Conservation (phyloP, 495 filamentous ascomycete species). For the Aspergillus incahuasiensis region DNA sequence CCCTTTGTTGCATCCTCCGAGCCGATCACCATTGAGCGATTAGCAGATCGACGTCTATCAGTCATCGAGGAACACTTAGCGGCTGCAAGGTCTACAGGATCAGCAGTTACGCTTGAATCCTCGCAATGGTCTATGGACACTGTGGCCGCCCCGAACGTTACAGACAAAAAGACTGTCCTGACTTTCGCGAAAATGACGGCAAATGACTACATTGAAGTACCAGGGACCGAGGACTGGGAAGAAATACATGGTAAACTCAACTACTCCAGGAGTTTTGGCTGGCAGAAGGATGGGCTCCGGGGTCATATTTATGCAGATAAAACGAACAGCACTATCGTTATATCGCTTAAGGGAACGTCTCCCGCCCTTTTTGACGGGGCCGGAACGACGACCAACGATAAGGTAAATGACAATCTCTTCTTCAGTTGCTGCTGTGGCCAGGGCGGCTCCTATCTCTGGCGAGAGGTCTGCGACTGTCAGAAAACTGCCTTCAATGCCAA, state of each 20-base stretch:
- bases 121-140: slow-evolving; percentile 83
- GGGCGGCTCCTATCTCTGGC: slow-evolving; percentile 81
- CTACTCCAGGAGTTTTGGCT: slow-evolving; percentile 78
- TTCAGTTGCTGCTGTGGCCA: slow-evolving; percentile 97
- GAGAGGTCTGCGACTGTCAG: slow-evolving; percentile 87
- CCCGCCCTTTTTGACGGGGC: slow-evolving; percentile 90
- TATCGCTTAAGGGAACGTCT: slow-evolving; percentile 88
- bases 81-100: slow-evolving; percentile 58
- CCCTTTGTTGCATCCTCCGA: slow-evolving; percentile 53
- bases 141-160: slow-evolving; percentile 71
- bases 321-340: slow-evolving; percentile 78
- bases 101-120: slow-evolving; percentile 52
- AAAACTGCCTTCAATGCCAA: slow-evolving; percentile 82
- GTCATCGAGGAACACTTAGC: slow-evolving; percentile 73
- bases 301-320: slow-evolving; percentile 90
- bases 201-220: slow-evolving; percentile 77
- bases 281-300: slow-evolving; percentile 81
- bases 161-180: slow-evolving; percentile 79
- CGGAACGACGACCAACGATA: slow-evolving; percentile 94
- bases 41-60: slow-evolving; percentile 70
- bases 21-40: slow-evolving; percentile 65
- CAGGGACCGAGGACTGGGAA: slow-evolving; percentile 72
- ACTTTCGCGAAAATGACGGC: slow-evolving; percentile 81
- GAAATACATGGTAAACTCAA: slow-evolving; percentile 78
- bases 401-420: slow-evolving; percentile 94